Percentiles rank a stretch among this genome's conserved stretches.
Conservation (phyloP, 106 monocot genomes). For the Dioscorea alata region DNA sequence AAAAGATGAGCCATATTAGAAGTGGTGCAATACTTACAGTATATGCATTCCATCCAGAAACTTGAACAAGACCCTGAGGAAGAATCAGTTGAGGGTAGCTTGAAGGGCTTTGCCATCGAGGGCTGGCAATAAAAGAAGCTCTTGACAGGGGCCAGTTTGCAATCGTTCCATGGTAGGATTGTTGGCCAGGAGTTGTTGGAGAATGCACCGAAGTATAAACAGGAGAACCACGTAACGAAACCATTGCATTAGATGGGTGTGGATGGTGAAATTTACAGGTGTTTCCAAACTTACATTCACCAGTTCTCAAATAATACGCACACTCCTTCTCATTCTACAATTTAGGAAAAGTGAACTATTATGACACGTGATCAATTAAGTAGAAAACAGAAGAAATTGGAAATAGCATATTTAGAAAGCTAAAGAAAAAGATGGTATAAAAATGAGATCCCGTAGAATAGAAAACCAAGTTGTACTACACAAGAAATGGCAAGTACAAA, state of each 20-base stretch:
- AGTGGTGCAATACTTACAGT: slow-evolving; percentile 48
- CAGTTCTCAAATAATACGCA: slow-evolving; percentile 85
- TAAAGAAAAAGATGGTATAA: too few species aligned
- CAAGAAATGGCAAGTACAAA: slow-evolving; percentile 21
- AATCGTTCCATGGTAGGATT: slow-evolving; percentile 51
- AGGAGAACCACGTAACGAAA: slow-evolving; percentile 58
- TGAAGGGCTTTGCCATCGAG: slow-evolving; percentile 81
- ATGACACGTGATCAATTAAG: neutral
- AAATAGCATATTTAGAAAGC: too few species aligned
- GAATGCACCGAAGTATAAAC: slow-evolving; percentile 65
- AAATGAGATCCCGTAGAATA: too few species aligned
- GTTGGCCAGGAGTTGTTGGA: slow-evolving; percentile 50
- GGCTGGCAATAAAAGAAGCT: slow-evolving; percentile 72
- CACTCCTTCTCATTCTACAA: slow-evolving; percentile 78
- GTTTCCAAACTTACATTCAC: slow-evolving; percentile 81
- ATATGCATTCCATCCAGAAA: slow-evolving; percentile 79
- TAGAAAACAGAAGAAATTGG: neutral
- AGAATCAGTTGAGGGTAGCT: slow-evolving; percentile 72
- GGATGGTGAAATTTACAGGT: slow-evolving; percentile 99
- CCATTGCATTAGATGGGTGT: slow-evolving; percentile 65
- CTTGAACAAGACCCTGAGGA: slow-evolving; percentile 84
- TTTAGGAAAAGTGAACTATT: neutral
- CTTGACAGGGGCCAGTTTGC: slow-evolving; percentile 74
- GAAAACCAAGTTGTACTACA: too few species aligned
- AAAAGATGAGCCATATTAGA: too few species aligned